Evolutionary conservation across 345 rosid species (phyloP).

Genomic region (Eucalyptus dawsonii): DNA sequence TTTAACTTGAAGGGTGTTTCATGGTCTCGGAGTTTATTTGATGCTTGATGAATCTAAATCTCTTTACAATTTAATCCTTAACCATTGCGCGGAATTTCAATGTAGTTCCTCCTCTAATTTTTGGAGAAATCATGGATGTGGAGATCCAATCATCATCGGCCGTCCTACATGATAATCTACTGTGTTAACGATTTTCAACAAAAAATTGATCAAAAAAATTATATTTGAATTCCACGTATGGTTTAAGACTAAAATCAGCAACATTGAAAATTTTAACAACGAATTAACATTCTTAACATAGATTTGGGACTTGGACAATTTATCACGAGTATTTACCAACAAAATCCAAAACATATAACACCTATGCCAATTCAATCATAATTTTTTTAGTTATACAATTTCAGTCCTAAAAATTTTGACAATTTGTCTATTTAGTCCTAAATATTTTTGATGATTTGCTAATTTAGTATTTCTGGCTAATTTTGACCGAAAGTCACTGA

Average conservation of each 20-base stretch:
- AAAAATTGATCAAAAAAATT: not conserved
- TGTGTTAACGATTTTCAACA: not conserved
- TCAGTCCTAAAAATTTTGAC: no score
- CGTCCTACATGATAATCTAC: accelerated
- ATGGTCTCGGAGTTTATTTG: not conserved
- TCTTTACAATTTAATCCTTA: not conserved
- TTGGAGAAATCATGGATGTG: not conserved
- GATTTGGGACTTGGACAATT: not conserved
- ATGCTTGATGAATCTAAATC: not conserved
- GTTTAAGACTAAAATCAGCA: not conserved
- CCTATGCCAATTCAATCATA: not conserved
- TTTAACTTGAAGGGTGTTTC: not conserved
- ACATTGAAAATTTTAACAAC: not conserved
- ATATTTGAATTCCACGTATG: not conserved
- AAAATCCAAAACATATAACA: not conserved
- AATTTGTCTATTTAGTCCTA: no score
- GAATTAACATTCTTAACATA: no score
- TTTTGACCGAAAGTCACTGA: not conserved
- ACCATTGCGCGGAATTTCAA: not conserved
- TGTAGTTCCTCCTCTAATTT: not conserved
- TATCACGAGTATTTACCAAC: not conserved
- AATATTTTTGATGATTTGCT: no score
- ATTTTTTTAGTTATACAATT: no score
- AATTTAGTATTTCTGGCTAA: no score
- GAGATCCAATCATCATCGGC: accelerated